phyloP scores from a whole-genome alignment of 352 stramenopile species.

The Phytophthora parvispora region DNA sequence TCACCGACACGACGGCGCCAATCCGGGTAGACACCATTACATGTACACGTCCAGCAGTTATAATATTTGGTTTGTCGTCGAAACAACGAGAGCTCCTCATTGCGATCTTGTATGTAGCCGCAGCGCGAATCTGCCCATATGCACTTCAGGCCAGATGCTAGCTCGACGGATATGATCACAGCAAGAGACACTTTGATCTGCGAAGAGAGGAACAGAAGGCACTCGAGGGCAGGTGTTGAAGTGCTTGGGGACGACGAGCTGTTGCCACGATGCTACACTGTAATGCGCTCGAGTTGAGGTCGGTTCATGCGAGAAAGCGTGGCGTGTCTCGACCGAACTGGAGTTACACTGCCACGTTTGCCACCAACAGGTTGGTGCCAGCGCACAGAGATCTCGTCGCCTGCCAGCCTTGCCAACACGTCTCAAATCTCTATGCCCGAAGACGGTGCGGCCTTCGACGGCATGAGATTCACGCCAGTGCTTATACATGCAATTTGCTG shows the following conservation, averaged over 20 bases:
- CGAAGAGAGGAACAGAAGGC: conserved; percentile 9
- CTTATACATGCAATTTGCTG: background rate
- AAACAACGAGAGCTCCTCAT: conserved; percentile 5
- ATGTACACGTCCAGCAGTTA: too few species aligned
- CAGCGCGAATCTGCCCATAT: conserved; percentile 10
- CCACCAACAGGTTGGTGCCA: background rate
- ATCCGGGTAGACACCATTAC: conserved; percentile 2
- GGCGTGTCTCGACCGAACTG: background rate
- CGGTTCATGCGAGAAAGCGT: background rate
- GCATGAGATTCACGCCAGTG: conserved; percentile 12
- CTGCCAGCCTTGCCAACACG: background rate
- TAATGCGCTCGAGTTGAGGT: background rate
- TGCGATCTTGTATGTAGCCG: too few species aligned
- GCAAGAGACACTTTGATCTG: conserved; percentile 14
- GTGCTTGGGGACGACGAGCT: too few species aligned
- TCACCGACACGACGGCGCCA: conserved; percentile 9
- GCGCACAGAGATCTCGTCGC: background rate
- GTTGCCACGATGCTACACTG: background rate
- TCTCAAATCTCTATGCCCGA: conserved; percentile 16
- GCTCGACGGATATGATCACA: conserved; percentile 4
- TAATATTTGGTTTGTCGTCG: conserved; percentile 11
- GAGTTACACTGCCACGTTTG: background rate
- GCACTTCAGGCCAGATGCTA: conserved; percentile 14
- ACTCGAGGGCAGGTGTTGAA: conserved; percentile 3
- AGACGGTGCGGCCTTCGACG: conserved; percentile 4